Conservation (phyloP, 345 rosid species). For the Salix koriyanagi region DNA sequence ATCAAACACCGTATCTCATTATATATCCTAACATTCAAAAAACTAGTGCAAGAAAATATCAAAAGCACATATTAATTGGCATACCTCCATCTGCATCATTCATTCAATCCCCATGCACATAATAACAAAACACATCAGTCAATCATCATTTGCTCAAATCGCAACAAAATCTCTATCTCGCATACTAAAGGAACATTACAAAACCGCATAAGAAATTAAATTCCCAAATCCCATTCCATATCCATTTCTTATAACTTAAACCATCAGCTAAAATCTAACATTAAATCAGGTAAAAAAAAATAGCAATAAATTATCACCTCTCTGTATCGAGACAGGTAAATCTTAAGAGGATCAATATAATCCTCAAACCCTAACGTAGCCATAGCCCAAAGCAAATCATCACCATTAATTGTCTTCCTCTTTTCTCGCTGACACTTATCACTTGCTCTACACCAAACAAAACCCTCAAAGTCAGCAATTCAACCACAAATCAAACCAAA, state of each 20-base stretch:
- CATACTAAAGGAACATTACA: neutral
- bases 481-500: neutral
- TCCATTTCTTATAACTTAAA: neutral
- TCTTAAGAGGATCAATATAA: conserved; percentile 83
- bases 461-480: neutral
- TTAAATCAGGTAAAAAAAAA: neutral
- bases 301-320: conserved; percentile 42
- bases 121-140: conserved; percentile 6
- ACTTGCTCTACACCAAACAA: conserved; percentile 64
- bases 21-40: neutral
- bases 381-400: conserved; percentile 96
- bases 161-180: neutral
- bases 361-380: conserved; percentile 96
- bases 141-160: conserved; percentile 8
- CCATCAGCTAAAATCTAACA: neutral
- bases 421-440: conserved; percentile 98
- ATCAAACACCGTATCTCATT: conserved; percentile 5
- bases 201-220: neutral
- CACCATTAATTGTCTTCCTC: conserved; percentile 94
- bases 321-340: conserved; percentile 70
- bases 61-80: neutral
- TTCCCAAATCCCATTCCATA: neutral
- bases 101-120: conserved; percentile 17
- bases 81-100: conserved; percentile 79
- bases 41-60: neutral